phyloP scores from a whole-genome alignment of 441 rosid species.

The Populus tomentosa region DNA sequence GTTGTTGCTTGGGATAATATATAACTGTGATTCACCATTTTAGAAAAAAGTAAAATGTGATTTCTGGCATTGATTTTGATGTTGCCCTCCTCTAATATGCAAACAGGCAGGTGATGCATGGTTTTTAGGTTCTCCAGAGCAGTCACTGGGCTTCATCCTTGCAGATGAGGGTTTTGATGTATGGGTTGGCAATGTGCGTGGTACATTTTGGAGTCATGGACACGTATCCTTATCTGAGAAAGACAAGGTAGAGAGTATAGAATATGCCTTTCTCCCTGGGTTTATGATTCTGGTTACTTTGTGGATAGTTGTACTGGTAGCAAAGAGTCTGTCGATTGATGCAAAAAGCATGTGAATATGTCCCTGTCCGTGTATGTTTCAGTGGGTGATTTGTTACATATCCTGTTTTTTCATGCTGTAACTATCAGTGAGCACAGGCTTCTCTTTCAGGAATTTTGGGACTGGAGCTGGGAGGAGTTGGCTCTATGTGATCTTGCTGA shows the following conservation, averaged over 20 bases:
- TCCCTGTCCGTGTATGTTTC: neutral
- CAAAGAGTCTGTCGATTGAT: slow-evolving; percentile 5
- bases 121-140: slow-evolving; percentile 65
- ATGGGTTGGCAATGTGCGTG: slow-evolving; percentile 92
- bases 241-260: slow-evolving; percentile 57
- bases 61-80: neutral
- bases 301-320: slow-evolving; percentile 5
- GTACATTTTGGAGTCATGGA: slow-evolving; percentile 82
- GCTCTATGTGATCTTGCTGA: slow-evolving; percentile 72
- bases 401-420: neutral
- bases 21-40: neutral
- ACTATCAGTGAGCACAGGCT: neutral
- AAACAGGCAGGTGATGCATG: slow-evolving; percentile 77
- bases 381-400: neutral
- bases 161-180: slow-evolving; percentile 89
- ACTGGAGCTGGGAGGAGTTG: slow-evolving; percentile 97
- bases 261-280: neutral
- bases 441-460: slow-evolving; percentile 78
- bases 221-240: slow-evolving; percentile 61
- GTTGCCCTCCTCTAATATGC: neutral
- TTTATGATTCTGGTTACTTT: neutral
- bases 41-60: neutral
- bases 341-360: neutral
- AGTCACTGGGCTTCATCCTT: slow-evolving; percentile 76
- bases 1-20: neutral